Evolutionary conservation across 306 rosid species (phyloP).

Genomic region (Acmispon strigosus): DNA sequence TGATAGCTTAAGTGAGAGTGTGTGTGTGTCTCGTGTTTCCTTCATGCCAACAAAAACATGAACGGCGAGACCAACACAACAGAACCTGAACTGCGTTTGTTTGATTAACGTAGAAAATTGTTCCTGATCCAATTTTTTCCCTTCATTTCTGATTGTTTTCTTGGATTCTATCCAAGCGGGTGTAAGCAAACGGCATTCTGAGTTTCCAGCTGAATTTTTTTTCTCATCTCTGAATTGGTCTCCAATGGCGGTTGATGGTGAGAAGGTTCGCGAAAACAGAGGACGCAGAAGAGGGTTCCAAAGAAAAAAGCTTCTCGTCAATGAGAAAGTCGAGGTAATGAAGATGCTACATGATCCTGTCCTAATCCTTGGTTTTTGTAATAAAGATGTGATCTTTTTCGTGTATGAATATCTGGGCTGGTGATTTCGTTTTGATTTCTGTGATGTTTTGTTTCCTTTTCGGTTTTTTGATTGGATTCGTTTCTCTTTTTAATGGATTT

Average conservation of each 20-base stretch:
- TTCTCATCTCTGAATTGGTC: not conserved
- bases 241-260: conserved; percentile 28
- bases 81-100: not conserved
- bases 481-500: not conserved
- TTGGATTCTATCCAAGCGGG: not conserved
- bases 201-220: not conserved
- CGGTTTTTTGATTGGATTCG: not conserved
- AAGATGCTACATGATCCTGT: not conserved
- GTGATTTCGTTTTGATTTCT: not conserved
- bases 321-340: conserved; percentile 41
- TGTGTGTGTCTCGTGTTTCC: too few relatives aligned
- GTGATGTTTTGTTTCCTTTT: not conserved
- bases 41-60: not conserved
- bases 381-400: not conserved
- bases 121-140: not conserved
- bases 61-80: not conserved
- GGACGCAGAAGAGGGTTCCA: conserved; percentile 9
- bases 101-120: not conserved
- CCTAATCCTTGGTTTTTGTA: not conserved
- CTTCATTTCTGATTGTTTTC: not conserved
- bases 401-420: not conserved
- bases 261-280: not conserved
- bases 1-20: not conserved
- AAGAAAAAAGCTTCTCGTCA: conserved; percentile 18
- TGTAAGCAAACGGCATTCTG: not conserved